Base-by-base conservation (phyloP, 345 rosid genomes). In the Noccaea caerulescens region DNA sequence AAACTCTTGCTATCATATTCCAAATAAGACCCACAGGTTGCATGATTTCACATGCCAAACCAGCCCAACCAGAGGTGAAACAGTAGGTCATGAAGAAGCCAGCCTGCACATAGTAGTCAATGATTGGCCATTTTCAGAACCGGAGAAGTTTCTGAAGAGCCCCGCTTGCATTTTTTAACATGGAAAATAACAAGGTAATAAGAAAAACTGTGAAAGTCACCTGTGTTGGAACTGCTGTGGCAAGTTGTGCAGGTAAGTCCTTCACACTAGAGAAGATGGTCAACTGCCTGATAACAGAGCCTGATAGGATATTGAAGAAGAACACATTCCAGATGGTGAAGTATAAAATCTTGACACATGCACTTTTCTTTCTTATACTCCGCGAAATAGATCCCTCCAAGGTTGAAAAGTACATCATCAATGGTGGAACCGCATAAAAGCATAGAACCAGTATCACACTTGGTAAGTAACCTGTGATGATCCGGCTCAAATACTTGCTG, bases 301-400 rank as follows among this genome's bases (percentile, higher is more conserved):
- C 97, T 3, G 99, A 85, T 43, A 94, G 76, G 60, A 89, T 84
- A 68, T 91, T 94, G 66, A 88, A 80, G 30, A 94, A 91, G 86
- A 91, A 94, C 59, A 94, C 93, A 63, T 94, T 94, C 99, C 91
- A 94, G 72, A 94, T 91, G 37, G 85, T 89, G 88, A 94, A 94
- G 84, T 81, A 82, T 70, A 88, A 71, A 39, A 91, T 80, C 80
- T 91, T 94, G 75, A 82, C 68, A 76, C 93, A 84, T 63, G 98
- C 93, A 70, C 96, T 91, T 76, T 37, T 85, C 79, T 94, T 94
- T 81, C 99, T 85, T 72, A 71, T 75, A 68, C 98, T 82, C 44
- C 88, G 89, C 39, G 96, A 88, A 44, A 84, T 73, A 57, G 81
- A 80, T 46, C 98, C 99, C 79, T 91, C 98, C 44, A 87, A 67